Evolutionary conservation across 257 asterid species (phyloP), one percentile per base, ranked within the genome.

Genomic region (Solanum arcanum): DNA sequence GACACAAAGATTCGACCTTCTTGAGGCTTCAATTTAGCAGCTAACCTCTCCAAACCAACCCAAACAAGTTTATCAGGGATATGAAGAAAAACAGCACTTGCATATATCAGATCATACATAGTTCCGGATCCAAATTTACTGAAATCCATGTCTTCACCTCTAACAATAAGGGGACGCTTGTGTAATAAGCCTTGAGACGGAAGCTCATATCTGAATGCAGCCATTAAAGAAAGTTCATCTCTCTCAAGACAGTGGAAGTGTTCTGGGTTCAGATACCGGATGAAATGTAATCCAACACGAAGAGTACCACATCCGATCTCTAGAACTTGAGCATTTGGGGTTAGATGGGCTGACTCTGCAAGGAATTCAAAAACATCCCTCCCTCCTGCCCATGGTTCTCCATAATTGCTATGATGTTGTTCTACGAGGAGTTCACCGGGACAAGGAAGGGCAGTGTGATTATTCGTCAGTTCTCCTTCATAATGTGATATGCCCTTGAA

Each of bases 361-460:
- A 97, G 94, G 90, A 94, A 97, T 68, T 95, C 98, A 69, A 94
- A 97, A 15, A 93, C 98, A 83, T 97, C 99, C 69, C 98, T 92
- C 72, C 99, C 99, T 60, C 99, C 99, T 3, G 99, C 98, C 98
- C 99, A 97, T 27, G 99, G 99, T 91, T 97, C 99, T 60, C 99
- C 99, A 39, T 97, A 97, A 88, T 95, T 92, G 94, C 99, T 97
- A 90, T 95, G 98, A 88, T 97, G 99, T 86, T 94, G 93, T 90
- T 97, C 99, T 4, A 97, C 98, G 9, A 95, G 98, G 68, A 97
- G 93, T 87, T 95, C 98, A 10, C 96, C 95, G 0, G 99, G 98
- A 87, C 98, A 97, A 21, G 98, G 98, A 31, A 95, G 93, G 85
- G 98, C 95, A 15, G 99, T 97, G 94, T 95, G 98, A 92, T 95